Percentiles rank a stretch among this genome's conserved stretches.
Conservation (phyloP, 306 rosid species). For the Comarum palustre region DNA sequence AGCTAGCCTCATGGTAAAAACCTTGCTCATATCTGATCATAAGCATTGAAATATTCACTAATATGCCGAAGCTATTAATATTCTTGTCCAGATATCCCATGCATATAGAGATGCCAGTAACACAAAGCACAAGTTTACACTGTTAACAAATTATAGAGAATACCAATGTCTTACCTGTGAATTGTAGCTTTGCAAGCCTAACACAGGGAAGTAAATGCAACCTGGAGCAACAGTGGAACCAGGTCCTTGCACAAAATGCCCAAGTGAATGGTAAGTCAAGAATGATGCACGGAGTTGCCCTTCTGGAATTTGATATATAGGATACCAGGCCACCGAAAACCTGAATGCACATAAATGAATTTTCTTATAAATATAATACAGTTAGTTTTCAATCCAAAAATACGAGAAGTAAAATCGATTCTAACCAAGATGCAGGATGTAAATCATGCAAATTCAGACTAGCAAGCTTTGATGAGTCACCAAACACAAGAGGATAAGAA, state of each 20-base stretch:
- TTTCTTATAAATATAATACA: neutral
- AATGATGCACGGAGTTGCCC: constrained; percentile 19
- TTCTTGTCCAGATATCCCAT: neutral
- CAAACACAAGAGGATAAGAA: constrained; percentile 11
- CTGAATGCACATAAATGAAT: constrained; percentile 11
- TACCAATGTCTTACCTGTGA: constrained; percentile 10
- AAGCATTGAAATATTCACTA: neutral
- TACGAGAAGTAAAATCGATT: neutral
- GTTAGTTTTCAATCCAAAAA: neutral
- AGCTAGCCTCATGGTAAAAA: neutral
- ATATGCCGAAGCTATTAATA: neutral
- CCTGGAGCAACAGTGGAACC: constrained; percentile 13
- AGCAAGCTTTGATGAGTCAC: constrained; percentile 19
- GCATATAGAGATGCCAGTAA: neutral
- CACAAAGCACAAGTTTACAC: neutral
- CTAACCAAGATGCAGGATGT: constrained; percentile 24
- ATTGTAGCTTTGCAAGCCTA: constrained; percentile 28
- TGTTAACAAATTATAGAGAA: neutral
- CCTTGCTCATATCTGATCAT: neutral
- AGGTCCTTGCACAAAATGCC: constrained; percentile 18
- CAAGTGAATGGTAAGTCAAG: constrained; percentile 30
- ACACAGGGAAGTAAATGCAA: constrained; percentile 11
- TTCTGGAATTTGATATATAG: constrained; percentile 30
- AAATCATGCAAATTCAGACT: constrained; percentile 18
- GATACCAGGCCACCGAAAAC: constrained; percentile 32